Base-by-base conservation (phyloP, 345 rosid species). In the Abelmoschus esculentus region DNA sequence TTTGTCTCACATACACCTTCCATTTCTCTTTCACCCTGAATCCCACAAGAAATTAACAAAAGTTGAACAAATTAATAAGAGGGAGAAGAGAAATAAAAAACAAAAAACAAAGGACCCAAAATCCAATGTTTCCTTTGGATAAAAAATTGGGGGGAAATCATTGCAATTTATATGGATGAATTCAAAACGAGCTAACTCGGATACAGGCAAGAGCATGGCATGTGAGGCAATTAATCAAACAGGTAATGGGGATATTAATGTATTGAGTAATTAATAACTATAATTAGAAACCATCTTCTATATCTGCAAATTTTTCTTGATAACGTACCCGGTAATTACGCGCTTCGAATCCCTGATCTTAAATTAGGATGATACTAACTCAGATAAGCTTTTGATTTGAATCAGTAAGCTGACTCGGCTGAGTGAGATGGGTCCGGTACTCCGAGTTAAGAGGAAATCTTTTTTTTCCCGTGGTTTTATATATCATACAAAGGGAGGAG, bases 151-250 rank as follows among this genome's bases (percentile, higher is more conserved):
- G 42, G 15, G 44, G 59, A 53, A 68, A 12, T 22, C 32, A 4
- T 10, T 22, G 60, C 15, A 10, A 12, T 64, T 56, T 56, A 56
- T 22, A 56, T 10, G 60, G 14, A 4, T n/a, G 32, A 8, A 31
- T 44, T 28, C 31, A 44, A 13, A 61, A 62, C 12, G 60, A 70
- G 65, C 44, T 29, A 69, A 73, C 3, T 64, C 54, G 44, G 54
- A 46, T 17, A 29, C 50, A 70, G 10, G 62, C 12, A 26, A 12
- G 31, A 72, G 55, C 54, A 19, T 60, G 70, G 65, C 70, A 53
- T 68, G 52, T 61, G 26, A 66, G 54, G 68, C 13, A 72, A 54
- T 62, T 26, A 55, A 46, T 61, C 66, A 55, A 31, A 47, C 70
- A 61, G 66, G 59, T 46, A 62, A 60, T 11, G 6, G 13, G 10